Base-by-base conservation (phyloP, 768 basidiomycete genomes). In the Pulveroboletus frians region DNA sequence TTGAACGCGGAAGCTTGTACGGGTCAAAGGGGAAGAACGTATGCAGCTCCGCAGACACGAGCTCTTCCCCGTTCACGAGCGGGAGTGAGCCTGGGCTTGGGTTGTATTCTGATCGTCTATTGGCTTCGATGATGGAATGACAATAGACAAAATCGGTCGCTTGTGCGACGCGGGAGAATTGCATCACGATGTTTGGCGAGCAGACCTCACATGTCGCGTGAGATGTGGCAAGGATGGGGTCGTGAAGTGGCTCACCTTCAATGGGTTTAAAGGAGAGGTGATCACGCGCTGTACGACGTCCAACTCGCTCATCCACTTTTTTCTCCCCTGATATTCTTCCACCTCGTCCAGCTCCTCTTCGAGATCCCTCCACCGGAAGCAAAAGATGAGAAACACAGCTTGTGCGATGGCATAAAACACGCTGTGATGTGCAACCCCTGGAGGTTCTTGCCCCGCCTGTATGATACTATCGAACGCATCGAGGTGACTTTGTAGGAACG, bases 11-110 rank as follows among this genome's bases (percentile, higher is more conserved):
- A 5, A 99, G 81, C 51, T 84, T 88, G 73, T 92, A 98, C 3
- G 96, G 96, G 67, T 99, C 96, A 64, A 99, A 99, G 0, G 96
- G 96, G 74, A 99, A 99, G 73, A 97, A 98, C 10, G 85, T 83
- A 62, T 92, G 92, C 47, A 98, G 75, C 51, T 94, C 92, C 9
- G 78, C 73, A 43, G 79, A 79, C 51, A 74, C 58, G 41, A 69
- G 69, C 43, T 64, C 70, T 8, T 68, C 70, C 15, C 71, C 56
- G 26, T 67, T 53, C 10, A 57, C 49, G 17, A 59, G 17, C 55
- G 55, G 48, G 10, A 54, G 38, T 11, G 55, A 53, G 37, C 60
- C 59, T 17, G 60, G 50, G 37, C 64, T 63, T 18, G 70, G 55
- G 17, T 65, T 65, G 34, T 75, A 75, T 18, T 84, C 83, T 0